phyloP scores from a whole-genome alignment of 352 stramenopile genomes.

The Globisporangium orthogonon region DNA sequence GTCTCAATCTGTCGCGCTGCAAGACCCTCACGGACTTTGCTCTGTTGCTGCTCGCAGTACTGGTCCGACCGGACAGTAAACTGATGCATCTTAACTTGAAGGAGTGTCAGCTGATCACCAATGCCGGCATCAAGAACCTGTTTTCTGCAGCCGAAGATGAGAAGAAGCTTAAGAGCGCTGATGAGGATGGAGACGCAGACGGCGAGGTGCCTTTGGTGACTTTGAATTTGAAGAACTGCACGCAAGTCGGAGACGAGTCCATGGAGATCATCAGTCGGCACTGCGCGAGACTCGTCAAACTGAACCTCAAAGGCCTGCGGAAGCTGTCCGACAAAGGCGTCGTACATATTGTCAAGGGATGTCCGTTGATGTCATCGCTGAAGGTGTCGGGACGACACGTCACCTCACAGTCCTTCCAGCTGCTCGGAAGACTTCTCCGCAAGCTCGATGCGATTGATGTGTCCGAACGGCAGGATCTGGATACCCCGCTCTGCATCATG shows the following conservation, averaged over 20 bases:
- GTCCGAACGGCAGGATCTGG: constrained; percentile 36
- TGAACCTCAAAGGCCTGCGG: constrained; percentile 49
- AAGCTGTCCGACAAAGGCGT: constrained; percentile 54
- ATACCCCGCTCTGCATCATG: constrained; percentile 38
- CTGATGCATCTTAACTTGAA: constrained; percentile 40
- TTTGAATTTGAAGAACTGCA: constrained; percentile 58
- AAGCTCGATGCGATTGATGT: constrained; percentile 35
- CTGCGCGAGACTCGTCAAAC: constrained; percentile 28
- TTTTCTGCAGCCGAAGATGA: constrained; percentile 24
- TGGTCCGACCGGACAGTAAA: constrained; percentile 11
- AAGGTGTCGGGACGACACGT: constrained; percentile 52
- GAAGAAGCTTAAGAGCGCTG: constrained; percentile 1
- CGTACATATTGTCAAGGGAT: constrained; percentile 40
- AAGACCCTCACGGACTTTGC: constrained; percentile 46
- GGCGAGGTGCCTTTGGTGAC: constrained; percentile 9
- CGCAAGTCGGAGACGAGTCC: constrained; percentile 33
- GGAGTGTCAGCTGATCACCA: constrained; percentile 36
- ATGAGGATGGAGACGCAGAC: constrained; percentile 20
- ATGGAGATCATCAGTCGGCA: constrained; percentile 27
- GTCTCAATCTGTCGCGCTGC: constrained; percentile 46
- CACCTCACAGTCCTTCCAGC: constrained; percentile 33
- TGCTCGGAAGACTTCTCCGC: constrained; percentile 50
- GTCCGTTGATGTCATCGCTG: constrained; percentile 25
- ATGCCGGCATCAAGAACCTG: constrained; percentile 39
- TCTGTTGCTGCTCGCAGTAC: constrained; percentile 39